phyloP scores from a whole-genome alignment of 139 green algal genomes.

The Nannochloris sp. region DNA sequence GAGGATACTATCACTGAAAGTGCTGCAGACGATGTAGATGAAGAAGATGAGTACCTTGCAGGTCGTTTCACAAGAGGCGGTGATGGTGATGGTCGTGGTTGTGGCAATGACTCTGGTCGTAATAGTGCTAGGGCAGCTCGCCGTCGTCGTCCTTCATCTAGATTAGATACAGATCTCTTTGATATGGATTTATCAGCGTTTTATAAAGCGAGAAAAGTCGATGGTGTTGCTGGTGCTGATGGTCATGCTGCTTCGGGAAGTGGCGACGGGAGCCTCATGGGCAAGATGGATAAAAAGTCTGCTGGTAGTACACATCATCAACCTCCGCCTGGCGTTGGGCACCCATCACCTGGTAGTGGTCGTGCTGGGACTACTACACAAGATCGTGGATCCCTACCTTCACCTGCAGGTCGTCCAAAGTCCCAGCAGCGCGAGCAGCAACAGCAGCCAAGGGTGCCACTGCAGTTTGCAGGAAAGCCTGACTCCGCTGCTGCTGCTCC shows the following conservation, averaged over 20 bases:
- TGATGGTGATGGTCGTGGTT: background rate
- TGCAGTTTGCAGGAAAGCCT: background rate
- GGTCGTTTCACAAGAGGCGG: background rate
- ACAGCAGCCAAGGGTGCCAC: background rate
- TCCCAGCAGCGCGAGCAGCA: no score
- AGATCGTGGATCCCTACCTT: no score
- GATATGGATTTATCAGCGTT: background rate
- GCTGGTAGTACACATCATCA: no score
- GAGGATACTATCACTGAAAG: no score
- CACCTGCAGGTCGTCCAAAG: no score
- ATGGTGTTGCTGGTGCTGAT: background rate
- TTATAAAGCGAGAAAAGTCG: background rate
- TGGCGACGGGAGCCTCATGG: no score
- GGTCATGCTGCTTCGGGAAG: no score
- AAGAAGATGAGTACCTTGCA: background rate
- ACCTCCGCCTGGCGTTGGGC: no score
- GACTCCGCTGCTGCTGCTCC: background rate
- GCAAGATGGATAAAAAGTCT: no score
- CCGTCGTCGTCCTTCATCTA: background rate
- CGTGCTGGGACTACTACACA: no score
- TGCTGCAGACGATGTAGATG: background rate
- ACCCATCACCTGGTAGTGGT: no score
- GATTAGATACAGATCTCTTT: background rate
- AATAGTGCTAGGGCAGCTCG: background rate
- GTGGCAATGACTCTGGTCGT: no score